Evolutionary conservation across 2,329 filamentous ascomycete species (phyloP), one percentile per base, ranked within the genome.

Genomic region (Epichloe gansuensis): DNA sequence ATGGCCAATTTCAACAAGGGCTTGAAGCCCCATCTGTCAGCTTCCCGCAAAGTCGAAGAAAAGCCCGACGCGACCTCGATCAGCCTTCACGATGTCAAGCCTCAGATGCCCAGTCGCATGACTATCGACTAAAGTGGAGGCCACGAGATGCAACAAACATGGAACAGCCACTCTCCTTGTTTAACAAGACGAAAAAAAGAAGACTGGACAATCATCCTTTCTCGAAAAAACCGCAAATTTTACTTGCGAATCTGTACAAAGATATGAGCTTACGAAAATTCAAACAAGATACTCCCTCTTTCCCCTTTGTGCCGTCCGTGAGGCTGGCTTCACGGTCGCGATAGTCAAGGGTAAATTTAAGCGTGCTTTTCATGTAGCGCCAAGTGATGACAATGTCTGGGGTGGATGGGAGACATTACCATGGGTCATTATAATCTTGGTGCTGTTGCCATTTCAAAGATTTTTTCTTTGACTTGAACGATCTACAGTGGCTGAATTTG

Each of bases 1-100:
- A 90, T 89, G 69, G 73, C 78, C 67, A 97, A 97, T 72, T 98
- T 97, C 71, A 80, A 85, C 68, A 84, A 84, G 58, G 93, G 93
- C 8, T 75, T 98, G 54, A 96, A 94, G 73, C 83, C 82, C 9
- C 90, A 97, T 65, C 79, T 98, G 53, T 76, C 82, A 60, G 77
- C 75, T 63, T 73, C 63, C 41, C 66, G 64, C 49, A 66, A 68
- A 47, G 66, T 72, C 43, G 71, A 76, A 47, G 77, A 81, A 65
- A 79, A 78, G 68, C 71, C 74, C 31, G 76, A 80, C 53, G 66
- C 68, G 35, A 75, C 77, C 63, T 78, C 77, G 43, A 78, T 80
- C 63, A 74, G 70, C 62, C 63, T 78, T 58, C 68, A 75, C 58
- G 78, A 81, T 53, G 74, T 80, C 59, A 80, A 81, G 68, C 71